Conservation (phyloP, 192 early-diverging fungal genomes). For the Coemansia brasiliensis region DNA sequence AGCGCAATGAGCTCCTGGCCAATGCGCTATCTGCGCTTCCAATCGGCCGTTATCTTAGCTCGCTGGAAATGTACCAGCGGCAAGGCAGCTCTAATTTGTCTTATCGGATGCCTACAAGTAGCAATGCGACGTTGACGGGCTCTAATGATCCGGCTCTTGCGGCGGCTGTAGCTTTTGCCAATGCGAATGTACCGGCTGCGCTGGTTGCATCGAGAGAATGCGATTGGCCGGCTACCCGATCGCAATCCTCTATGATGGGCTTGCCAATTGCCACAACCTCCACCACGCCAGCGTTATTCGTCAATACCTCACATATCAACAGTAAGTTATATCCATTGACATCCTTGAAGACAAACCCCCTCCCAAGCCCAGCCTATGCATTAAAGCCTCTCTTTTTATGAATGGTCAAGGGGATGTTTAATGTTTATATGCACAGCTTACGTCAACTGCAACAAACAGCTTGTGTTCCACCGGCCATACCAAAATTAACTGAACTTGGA, state of each 20-base stretch:
- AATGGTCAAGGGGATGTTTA: no score
- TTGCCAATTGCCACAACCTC: slow-evolving; percentile 26
- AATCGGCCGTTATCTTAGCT: slow-evolving; percentile 26
- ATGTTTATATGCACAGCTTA: neutral
- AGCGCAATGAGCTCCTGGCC: neutral
- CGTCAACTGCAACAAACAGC: neutral
- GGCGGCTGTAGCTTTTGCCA: neutral
- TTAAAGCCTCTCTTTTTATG: no score
- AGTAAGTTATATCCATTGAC: slow-evolving; percentile 36
- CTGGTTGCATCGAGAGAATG: neutral
- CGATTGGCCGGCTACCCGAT: neutral
- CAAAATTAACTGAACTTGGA: neutral
- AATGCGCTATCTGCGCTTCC: slow-evolving; percentile 9
- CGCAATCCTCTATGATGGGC: neutral
- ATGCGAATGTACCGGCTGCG: neutral
- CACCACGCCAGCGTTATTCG: slow-evolving; percentile 48
- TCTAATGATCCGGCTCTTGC: neutral
- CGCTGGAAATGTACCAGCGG: slow-evolving; percentile 19
- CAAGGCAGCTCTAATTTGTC: neutral
- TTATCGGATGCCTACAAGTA: neutral
- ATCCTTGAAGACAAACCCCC: no score
- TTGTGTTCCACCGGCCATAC: neutral
- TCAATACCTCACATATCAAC: slow-evolving; percentile 16
- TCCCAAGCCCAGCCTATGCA: no score
- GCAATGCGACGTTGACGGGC: neutral